These are phyloP conservation scores for Echinochloa phyllopogon DNA, from an alignment of 176 grass and related monocot genomes.

Conservation along the genomic window DNA sequence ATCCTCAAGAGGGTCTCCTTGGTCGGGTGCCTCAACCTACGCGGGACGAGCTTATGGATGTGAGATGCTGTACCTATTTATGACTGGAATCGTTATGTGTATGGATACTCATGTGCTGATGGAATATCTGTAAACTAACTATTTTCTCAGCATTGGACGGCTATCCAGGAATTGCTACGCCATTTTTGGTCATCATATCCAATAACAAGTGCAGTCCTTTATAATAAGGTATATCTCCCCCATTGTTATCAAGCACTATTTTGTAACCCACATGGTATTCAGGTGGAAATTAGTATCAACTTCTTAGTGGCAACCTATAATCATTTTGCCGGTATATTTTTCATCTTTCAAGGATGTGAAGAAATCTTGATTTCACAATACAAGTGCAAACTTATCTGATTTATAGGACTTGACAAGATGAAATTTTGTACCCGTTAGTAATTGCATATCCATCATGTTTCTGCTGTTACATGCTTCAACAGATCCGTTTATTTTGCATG, in stretches of 20 bases:
- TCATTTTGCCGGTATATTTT: constrained; percentile 13
- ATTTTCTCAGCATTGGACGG: constrained; percentile 79
- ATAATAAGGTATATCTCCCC: constrained; percentile 74
- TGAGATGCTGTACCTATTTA: constrained; percentile 52
- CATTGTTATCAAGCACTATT: constrained; percentile 7
- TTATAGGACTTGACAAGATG: constrained; percentile 22
- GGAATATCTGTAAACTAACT: constrained; percentile 32
- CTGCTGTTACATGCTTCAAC: not conserved
- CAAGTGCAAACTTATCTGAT: not conserved
- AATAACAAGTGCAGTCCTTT: constrained; percentile 71
- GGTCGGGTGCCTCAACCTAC: constrained; percentile 73
- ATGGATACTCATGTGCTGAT: constrained; percentile 18
- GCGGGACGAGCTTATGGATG: constrained; percentile 91
- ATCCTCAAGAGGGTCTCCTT: constrained; percentile 87
- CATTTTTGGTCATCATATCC: constrained; percentile 99
- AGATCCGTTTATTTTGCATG: not conserved
- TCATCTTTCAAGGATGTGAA: constrained; percentile 10
- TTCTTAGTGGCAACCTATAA: not conserved
- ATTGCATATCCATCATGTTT: constrained; percentile 4
- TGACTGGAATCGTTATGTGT: constrained; percentile 32
- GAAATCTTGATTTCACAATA: not conserved
- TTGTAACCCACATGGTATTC: not conserved
- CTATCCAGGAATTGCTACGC: constrained; percentile 85
- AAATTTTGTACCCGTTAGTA: constrained; percentile 16
- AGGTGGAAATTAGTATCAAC: not conserved